These are phyloP conservation scores for Seminavis robusta DNA, from an alignment of 108 stramenopile species.

Conservation along the genomic window DNA sequence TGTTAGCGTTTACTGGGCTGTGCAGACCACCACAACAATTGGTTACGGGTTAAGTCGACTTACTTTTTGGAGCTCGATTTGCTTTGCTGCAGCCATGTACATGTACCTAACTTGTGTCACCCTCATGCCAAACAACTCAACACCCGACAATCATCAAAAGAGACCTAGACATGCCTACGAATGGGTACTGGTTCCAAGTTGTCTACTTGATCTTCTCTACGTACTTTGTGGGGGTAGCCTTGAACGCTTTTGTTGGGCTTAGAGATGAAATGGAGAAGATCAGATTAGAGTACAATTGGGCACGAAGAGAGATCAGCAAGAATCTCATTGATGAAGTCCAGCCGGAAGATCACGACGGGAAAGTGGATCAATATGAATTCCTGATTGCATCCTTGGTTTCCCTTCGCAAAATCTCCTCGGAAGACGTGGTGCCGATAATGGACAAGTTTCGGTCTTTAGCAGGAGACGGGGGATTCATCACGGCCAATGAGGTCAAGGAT, in stretches of 20 bases:
- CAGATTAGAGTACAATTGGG: slow-evolving; percentile 37
- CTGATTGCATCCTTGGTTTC: slow-evolving; percentile 45
- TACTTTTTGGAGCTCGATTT: too few species aligned
- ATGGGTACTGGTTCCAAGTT: slow-evolving; percentile 41
- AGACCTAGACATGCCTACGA: slow-evolving; percentile 42
- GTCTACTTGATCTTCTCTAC: slow-evolving; percentile 44
- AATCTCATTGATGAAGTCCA: slow-evolving; percentile 31
- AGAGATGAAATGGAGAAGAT: slow-evolving; percentile 20
- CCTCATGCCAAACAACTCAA: too few species aligned
- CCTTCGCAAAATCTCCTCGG: slow-evolving; percentile 32
- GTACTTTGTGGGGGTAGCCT: slow-evolving; percentile 32
- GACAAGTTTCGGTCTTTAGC: slow-evolving; percentile 49
- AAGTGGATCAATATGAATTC: slow-evolving; percentile 55
- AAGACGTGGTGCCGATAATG: slow-evolving; percentile 47
- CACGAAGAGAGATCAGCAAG: slow-evolving; percentile 38
- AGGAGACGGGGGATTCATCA: slow-evolving; percentile 28
- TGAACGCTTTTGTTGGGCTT: slow-evolving; percentile 30
- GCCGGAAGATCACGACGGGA: slow-evolving; percentile 22
- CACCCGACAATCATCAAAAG: too few species aligned
- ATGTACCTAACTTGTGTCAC: too few species aligned
- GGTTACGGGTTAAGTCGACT: slow-evolving; percentile 15
- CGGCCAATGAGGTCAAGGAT: too few species aligned
- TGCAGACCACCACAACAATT: slow-evolving; percentile 25
- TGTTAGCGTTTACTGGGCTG: slow-evolving; percentile 62
- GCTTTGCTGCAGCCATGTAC: too few species aligned